Base-by-base conservation (phyloP, 352 stramenopile genomes). In the Pythium aphanidermatum region DNA sequence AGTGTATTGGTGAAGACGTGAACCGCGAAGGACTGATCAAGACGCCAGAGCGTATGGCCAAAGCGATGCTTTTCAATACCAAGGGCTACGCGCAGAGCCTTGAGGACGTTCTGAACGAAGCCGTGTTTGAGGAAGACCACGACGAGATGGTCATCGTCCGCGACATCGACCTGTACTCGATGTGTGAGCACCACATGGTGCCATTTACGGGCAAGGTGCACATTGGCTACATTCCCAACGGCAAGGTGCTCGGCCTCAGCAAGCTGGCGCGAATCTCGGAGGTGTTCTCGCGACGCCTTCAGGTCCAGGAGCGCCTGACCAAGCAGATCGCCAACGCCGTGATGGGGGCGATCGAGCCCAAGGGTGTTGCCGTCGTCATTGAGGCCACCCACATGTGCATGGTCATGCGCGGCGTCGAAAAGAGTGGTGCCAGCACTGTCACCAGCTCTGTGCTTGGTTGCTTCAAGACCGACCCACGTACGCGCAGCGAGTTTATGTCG, bases 141-240 rank as follows among this genome's bases (percentile, higher is more conserved):
- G 85, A 97, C 56, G 96, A 99, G 65, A 99, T 99, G 92, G 95
- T 99, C 16, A 95, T 99, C 41, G 96, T 99, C 10, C 92, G 95
- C 50, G 95, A 99, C 70, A 99, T 99, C 71, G 93, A 98, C 55
- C 87, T 99, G 36, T 96, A 98, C 72, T 98, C 82, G 55, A 86
- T 99, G 67, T 99, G 97, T 60, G 97, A 99, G 70, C 97, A 99
- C 78, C 97, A 99, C 68, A 97, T 99, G 89, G 88, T 99, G 35
- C 97, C 97, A 17, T 99, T 99, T 68, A 95, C 83, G n/a, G 97
- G 97, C 44, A 97, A 97, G 42, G 87, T 95, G 26, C 86, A 97
- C 69, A 96, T 96, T 44, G 87, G 83, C 6, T 96, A 96, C 68
- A 97, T 98, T 53, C 94, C 94, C 2, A 94, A 95, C 45, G 85